Evolutionary conservation across 108 stramenopile species (phyloP).

Genomic region (Cafeteria roenbergensis): DNA sequence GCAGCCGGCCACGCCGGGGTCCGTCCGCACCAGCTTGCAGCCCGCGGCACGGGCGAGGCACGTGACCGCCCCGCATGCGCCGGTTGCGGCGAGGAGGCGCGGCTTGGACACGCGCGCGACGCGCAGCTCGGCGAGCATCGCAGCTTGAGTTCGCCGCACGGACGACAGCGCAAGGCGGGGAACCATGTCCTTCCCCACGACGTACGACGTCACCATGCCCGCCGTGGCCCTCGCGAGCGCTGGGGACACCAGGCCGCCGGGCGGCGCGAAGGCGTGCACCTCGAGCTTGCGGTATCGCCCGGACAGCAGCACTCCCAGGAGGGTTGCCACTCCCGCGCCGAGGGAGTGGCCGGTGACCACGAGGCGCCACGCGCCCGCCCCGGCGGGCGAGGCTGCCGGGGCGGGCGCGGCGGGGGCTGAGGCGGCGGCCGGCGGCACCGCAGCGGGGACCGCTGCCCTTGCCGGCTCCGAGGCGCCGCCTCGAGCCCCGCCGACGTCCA

Average conservation of each 20-base stretch:
- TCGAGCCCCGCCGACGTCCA: neutral
- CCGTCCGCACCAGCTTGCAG: no score
- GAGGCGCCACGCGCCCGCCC: constrained; percentile 15
- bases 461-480: neutral
- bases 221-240: constrained; percentile 50
- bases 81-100: no score
- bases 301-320: constrained; percentile 65
- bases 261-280: constrained; percentile 67
- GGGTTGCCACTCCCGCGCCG: constrained; percentile 72
- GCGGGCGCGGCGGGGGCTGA: no score
- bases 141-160: constrained; percentile 22
- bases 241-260: constrained; percentile 71
- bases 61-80: no score
- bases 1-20: no score
- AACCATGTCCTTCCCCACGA: constrained; percentile 74
- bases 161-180: constrained; percentile 59
- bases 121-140: neutral
- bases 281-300: constrained; percentile 55
- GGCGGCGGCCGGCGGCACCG: neutral
- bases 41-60: no score
- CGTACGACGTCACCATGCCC: constrained; percentile 55
- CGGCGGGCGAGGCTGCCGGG: no score
- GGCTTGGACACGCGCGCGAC: no score
- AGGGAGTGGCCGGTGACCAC: constrained; percentile 76
- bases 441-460: neutral